Percentiles rank a stretch among this genome's conserved stretches.
phyloP scores from a whole-genome alignment of 176 grass and related monocot genomes.

The Lolium perenne region DNA sequence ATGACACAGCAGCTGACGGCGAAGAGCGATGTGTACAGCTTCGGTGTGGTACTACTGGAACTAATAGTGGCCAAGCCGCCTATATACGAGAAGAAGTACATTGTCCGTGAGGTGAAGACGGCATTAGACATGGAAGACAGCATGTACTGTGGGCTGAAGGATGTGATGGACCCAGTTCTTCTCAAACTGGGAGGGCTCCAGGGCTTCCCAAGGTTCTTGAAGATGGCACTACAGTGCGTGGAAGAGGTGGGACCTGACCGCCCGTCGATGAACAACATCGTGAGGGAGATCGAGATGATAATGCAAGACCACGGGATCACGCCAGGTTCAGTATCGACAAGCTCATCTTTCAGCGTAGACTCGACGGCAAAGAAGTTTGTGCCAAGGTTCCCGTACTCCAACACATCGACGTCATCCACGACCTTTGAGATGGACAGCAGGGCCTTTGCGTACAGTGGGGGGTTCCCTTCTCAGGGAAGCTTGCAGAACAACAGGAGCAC shows the following conservation, averaged over 20 bases:
- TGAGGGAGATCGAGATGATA: slow-evolving; percentile 74
- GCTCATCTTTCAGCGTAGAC: slow-evolving; percentile 57
- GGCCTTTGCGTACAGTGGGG: slow-evolving; percentile 74
- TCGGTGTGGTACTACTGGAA: slow-evolving; percentile 79
- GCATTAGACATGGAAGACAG: slow-evolving; percentile 55
- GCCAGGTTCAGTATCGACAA: slow-evolving; percentile 35
- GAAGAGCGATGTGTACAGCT: slow-evolving; percentile 95
- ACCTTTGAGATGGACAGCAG: slow-evolving; percentile 51
- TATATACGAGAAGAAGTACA: slow-evolving; percentile 57
- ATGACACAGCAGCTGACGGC: slow-evolving; percentile 80
- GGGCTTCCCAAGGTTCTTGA: slow-evolving; percentile 58
- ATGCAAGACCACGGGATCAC: slow-evolving; percentile 63
- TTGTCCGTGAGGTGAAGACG: slow-evolving; percentile 72
- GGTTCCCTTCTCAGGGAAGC: slow-evolving; percentile 54
- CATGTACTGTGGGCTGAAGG: slow-evolving; percentile 56
- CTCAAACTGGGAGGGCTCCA: slow-evolving; percentile 40
- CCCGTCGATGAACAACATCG: slow-evolving; percentile 66
- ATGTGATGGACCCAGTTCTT: slow-evolving; percentile 72
- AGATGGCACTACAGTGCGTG: slow-evolving; percentile 62
- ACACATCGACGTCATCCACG: slow-evolving; percentile 41
- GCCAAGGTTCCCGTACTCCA: slow-evolving; percentile 45
- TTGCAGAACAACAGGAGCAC: slow-evolving; percentile 31
- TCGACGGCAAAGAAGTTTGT: not conserved
- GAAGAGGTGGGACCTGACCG: slow-evolving; percentile 41
- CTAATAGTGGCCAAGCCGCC: slow-evolving; percentile 67